Evolutionary conservation across 805 yeast species (phyloP).

Genomic region (Ogataea paradorogensis): DNA sequence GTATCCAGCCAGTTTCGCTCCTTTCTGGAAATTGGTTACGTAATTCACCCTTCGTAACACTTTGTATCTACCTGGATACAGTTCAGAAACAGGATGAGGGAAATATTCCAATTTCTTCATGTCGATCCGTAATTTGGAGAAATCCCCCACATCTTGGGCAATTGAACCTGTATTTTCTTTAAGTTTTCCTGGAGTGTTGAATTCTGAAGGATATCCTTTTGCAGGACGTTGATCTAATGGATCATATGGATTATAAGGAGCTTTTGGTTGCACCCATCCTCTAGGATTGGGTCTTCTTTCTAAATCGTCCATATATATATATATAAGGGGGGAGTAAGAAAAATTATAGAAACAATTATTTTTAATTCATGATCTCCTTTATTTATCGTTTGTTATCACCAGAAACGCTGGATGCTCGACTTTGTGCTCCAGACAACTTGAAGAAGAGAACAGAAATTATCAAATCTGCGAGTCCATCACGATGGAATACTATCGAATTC

Average conservation of each 20-base stretch:
- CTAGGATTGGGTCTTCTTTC: constrained; percentile 71
- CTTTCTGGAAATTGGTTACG: constrained; percentile 51
- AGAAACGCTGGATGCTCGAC: constrained; percentile 52
- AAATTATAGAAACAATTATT: neutral
- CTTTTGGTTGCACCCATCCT: constrained; percentile 78
- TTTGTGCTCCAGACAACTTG: constrained; percentile 38
- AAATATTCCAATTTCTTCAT: constrained; percentile 72
- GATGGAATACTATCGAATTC: constrained; percentile 80
- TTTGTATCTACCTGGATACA: constrained; percentile 78
- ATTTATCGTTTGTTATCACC: constrained; percentile 41
- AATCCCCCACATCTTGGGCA: constrained; percentile 68
- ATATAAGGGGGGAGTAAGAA: neutral
- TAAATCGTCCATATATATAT: constrained; percentile 23
- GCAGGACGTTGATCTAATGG: constrained; percentile 74
- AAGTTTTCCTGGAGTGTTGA: constrained; percentile 58
- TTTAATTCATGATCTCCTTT: constrained; percentile 9
- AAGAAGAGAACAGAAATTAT: constrained; percentile 32
- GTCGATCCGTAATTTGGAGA: constrained; percentile 65
- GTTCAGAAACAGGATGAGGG: constrained; percentile 70
- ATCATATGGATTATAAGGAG: constrained; percentile 85
- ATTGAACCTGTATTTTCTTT: constrained; percentile 42
- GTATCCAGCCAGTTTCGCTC: constrained; percentile 57
- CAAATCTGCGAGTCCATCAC: constrained; percentile 39
- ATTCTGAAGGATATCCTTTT: constrained; percentile 84
- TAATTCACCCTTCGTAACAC: constrained; percentile 59